Evolutionary conservation across 257 asterid genomes (phyloP), one percentile per base, ranked within the genome.

Genomic region (Scutellaria barbata): DNA sequence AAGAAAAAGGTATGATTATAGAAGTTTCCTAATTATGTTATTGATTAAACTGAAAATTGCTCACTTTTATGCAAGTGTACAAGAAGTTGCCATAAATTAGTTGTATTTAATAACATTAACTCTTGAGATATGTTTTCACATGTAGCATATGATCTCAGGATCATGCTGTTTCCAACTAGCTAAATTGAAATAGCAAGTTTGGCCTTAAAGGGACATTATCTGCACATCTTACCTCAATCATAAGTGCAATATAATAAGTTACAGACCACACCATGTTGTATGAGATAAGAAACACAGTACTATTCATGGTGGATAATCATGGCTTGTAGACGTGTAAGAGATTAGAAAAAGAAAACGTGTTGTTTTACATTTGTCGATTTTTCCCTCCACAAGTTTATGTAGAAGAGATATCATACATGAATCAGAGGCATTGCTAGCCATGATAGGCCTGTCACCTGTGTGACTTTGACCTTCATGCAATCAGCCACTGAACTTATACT

Each of bases 381-480:
- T 39, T 77, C 81, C 71, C 52, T 69, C 80, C 74, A 78, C 50
- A 76, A 80, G 69, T 75, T 85, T 85, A 78, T 74, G 88, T 41
- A 58, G 83, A 73, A 71, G 84, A 77, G 82, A 76, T 63, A 79
- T 80, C 82, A 82, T 85, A 81, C 87, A 88, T 74, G 81, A 69
- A 48, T 68, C 82, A 71, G 90, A 57, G 73, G 83, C 76, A 74
- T 68, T 82, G 76, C 83, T 82, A 64, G 64, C 74, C 79, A 77
- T 74, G 77, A 71, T 39, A 61, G 88, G 96, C 95, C 97, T 46
- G 97, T 89, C 97, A 84, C 90, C 95, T 80, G 67, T 75, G 89
- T 84, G 90, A 91, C 97, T 91, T 91, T 87, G 96, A 91, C 96
- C 96, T 75, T 84, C 81, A 76, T 77, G 90, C 92, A 79, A 78